Base-by-base conservation (phyloP, 192 early-diverging fungal species). In the Coemansia sp. region DNA sequence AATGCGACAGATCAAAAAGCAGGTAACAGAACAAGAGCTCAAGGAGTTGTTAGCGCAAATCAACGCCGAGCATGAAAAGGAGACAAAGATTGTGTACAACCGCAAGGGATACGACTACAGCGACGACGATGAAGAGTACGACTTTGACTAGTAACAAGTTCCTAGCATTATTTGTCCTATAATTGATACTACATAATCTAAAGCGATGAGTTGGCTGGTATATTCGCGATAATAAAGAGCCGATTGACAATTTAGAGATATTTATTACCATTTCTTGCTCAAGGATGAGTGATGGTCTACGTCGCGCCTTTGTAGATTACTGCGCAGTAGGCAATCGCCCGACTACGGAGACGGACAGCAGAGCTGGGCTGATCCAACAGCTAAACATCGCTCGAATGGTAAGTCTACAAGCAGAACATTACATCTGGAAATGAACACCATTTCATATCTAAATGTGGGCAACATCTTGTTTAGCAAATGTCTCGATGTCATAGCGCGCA, bases 21-120 rank as follows among this genome's bases (percentile, higher is more conserved):
- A 92, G 73, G 89, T 98, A 29, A 90, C 85, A 31, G 95, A 98
- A 68, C 74, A 85, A 19, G 90, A 93, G 80, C 79, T 98, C 62
- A 93, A 95, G 70, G 93, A 89, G 50, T 72, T 98, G 60, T 85
- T 97, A 40, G 89, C 89, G 63, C 89, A 94, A 68, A 84, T 98
- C 50, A 94, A 89, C 67, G 91, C 91, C 42, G 62, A 82, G 59
- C 44, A 70, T 44, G 29, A 59, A 31, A 29, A 69, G 33, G 68
- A 76, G 40, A 72, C 74, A 14, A 76, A 64, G 68, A 65, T 82
- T 46, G 53, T 66, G 4, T 69, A 65, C 66, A 75, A 63, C 61
- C 62, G 67, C 56, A 68, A 68, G 59, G 67, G 40, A 24, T 60
- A 24, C 14, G 31, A 59, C n/a, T 54, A 61, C 2, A 68, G 67